Evolutionary conservation across 768 basidiomycete species (phyloP).

Genomic region (Russula ochroleuca): DNA sequence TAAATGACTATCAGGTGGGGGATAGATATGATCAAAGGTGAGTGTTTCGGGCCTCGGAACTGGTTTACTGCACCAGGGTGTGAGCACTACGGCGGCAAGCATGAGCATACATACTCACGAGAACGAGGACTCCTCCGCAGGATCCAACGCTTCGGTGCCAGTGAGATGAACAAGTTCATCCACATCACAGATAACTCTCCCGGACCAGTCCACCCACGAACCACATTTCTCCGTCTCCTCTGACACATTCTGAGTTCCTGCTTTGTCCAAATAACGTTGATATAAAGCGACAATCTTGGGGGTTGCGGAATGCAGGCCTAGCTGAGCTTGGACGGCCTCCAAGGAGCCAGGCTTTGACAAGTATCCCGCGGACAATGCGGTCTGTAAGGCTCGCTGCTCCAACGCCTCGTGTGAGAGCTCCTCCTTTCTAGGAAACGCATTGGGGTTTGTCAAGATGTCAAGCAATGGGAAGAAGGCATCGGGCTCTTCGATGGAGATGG

Average conservation of each 20-base stretch:
- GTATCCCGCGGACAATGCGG: constrained; percentile 45
- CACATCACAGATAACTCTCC: constrained; percentile 63
- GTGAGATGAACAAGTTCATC: constrained; percentile 53
- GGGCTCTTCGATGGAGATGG: constrained; percentile 68
- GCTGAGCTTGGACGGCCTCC: constrained; percentile 60
- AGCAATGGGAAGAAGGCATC: constrained; percentile 74
- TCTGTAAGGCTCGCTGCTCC: constrained; percentile 51
- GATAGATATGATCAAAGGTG: constrained; percentile 75
- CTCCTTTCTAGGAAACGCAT: constrained; percentile 36
- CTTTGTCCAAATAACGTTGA: constrained; percentile 53
- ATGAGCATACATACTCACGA: constrained; percentile 31
- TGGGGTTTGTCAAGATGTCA: constrained; percentile 54
- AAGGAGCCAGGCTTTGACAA: constrained; percentile 48
- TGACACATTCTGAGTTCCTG: constrained; percentile 31
- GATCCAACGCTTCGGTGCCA: constrained; percentile 47
- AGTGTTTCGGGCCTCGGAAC: constrained; percentile 49
- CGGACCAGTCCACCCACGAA: constrained; percentile 86
- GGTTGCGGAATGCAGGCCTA: constrained; percentile 72
- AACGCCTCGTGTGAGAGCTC: constrained; percentile 46
- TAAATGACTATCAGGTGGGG: constrained; percentile 43
- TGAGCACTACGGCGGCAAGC: constrained; percentile 6
- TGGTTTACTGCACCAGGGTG: constrained; percentile 26
- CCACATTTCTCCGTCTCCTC: constrained; percentile 42
- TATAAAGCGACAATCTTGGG: constrained; percentile 85
- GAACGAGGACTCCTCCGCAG: constrained; percentile 32